These are phyloP conservation scores for Phytopythium aichiense DNA, from an alignment of 352 stramenopile genomes.

Conservation along the genomic window DNA sequence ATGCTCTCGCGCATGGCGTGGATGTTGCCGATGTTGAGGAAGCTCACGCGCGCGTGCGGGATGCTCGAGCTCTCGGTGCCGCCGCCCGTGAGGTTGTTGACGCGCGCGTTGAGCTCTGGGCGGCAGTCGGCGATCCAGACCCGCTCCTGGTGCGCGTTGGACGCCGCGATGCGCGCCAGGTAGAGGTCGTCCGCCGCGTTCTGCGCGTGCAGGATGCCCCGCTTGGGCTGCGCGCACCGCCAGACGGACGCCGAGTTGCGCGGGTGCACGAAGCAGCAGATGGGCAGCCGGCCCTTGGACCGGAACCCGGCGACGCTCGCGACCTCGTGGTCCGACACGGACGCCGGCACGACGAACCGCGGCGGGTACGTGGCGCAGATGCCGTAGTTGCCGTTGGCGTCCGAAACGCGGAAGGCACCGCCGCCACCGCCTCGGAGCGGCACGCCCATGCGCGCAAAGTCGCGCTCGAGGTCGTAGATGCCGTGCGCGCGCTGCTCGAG, in stretches of 20 bases:
- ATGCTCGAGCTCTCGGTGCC: slow-evolving; percentile 85
- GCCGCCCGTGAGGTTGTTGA: slow-evolving; percentile 88
- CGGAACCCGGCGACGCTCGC: slow-evolving; percentile 69
- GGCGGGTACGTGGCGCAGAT: slow-evolving; percentile 83
- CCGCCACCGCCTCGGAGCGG: slow-evolving; percentile 22
- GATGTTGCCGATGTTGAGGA: slow-evolving; percentile 93
- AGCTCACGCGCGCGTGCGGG: slow-evolving; percentile 69
- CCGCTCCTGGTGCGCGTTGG: slow-evolving; percentile 36
- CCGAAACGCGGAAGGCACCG: slow-evolving; percentile 46
- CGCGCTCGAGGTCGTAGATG: slow-evolving; percentile 59
- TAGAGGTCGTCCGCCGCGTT: slow-evolving; percentile 74
- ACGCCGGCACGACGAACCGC: slow-evolving; percentile 65
- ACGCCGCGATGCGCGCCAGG: slow-evolving; percentile 46
- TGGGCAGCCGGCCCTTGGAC: slow-evolving; percentile 76
- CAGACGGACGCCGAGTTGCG: slow-evolving; percentile 70
- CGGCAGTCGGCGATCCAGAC: slow-evolving; percentile 90
- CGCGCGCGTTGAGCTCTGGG: slow-evolving; percentile 85
- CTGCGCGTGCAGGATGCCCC: slow-evolving; percentile 76
- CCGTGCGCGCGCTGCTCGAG: slow-evolving; percentile 38
- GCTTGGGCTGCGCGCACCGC: slow-evolving; percentile 84
- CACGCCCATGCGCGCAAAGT: slow-evolving; percentile 78
- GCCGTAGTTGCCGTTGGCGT: slow-evolving; percentile 59
- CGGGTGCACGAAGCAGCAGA: slow-evolving; percentile 78
- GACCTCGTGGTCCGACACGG: slow-evolving; percentile 62
- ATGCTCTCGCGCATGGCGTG: slow-evolving; percentile 90